Percentiles rank a stretch among this genome's conserved stretches.
Evolutionary conservation across 1,284 basidiomycete species (phyloP).

Genomic region (Moesziomyces globuligerus): DNA sequence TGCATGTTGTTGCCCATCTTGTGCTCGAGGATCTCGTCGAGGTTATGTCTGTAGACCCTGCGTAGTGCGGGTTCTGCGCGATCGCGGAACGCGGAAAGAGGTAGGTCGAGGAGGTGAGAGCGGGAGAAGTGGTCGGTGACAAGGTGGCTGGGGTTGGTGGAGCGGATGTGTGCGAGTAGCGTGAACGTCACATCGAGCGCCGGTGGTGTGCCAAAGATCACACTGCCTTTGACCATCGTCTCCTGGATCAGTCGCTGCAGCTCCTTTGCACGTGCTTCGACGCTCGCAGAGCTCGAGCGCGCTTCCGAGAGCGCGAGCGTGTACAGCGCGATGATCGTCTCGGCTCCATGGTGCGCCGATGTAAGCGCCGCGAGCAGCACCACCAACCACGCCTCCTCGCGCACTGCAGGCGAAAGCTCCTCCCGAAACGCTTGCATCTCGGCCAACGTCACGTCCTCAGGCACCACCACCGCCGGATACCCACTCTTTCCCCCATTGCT

Average conservation of each 20-base stretch:
- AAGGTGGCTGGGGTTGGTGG: background rate
- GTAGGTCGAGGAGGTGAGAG: background rate
- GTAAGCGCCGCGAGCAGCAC: constrained; percentile 15
- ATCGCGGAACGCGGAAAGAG: constrained; percentile 3
- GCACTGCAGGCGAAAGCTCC: constrained; percentile 4
- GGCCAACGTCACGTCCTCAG: background rate
- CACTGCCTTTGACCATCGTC: constrained; percentile 17
- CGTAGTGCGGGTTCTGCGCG: constrained; percentile 4
- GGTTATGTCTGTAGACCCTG: constrained; percentile 37
- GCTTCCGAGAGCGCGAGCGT: constrained; percentile 2
- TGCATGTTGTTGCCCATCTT: constrained; percentile 32
- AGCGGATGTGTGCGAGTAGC: constrained; percentile 16
- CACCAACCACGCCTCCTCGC: constrained; percentile 8
- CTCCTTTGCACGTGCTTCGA: background rate
- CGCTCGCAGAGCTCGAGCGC: background rate
- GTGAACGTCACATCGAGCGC: constrained; percentile 27
- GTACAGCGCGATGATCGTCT: constrained; percentile 16
- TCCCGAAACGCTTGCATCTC: constrained; percentile 10
- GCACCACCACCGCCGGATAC: background rate
- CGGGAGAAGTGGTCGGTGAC: constrained; percentile 8
- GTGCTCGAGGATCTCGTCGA: constrained; percentile 10
- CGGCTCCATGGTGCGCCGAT: constrained; percentile 18
- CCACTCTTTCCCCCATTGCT: background rate
- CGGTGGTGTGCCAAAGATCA: constrained; percentile 27
- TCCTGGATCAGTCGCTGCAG: constrained; percentile 30